Conservation (phyloP, 805 yeast species). For the Ogataea nitratoaversa region DNA sequence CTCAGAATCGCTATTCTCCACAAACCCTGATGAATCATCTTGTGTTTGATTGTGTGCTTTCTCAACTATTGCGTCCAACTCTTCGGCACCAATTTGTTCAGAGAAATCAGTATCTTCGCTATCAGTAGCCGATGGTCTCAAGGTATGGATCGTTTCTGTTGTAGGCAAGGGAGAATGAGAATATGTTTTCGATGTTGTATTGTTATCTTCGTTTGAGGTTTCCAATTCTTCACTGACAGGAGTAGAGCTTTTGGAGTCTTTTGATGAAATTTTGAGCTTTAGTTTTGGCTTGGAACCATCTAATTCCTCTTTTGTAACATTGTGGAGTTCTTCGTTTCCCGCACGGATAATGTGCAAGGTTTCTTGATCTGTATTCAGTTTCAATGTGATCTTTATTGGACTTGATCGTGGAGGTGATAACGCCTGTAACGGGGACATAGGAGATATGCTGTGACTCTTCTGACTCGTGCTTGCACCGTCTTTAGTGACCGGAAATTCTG, state of each 20-base stretch:
- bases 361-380: neutral
- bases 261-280: neutral
- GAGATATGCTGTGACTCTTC: neutral
- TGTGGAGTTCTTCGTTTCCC: neutral
- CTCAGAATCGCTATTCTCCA: neutral
- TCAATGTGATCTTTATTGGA: neutral
- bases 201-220: neutral
- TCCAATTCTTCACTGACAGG: slow-evolving; percentile 7
- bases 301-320: too few relatives aligned
- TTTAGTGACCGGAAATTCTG: neutral
- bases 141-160: neutral
- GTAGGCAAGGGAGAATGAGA: too few relatives aligned
- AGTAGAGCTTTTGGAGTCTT: neutral
- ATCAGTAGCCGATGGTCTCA: neutral
- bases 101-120: slow-evolving; percentile 2
- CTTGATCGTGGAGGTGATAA: neutral
- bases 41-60: slow-evolving; percentile 10
- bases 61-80: slow-evolving; percentile 14
- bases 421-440: neutral
- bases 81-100: slow-evolving; percentile 7
- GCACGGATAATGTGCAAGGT: neutral
- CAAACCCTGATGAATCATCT: neutral
- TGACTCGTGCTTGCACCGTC: neutral
- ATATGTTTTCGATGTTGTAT: neutral
- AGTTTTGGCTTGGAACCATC: neutral